Evolutionary conservation across 257 asterid species (phyloP), one percentile per base, ranked within the genome.

Genomic region (Pogostemon cablin): DNA sequence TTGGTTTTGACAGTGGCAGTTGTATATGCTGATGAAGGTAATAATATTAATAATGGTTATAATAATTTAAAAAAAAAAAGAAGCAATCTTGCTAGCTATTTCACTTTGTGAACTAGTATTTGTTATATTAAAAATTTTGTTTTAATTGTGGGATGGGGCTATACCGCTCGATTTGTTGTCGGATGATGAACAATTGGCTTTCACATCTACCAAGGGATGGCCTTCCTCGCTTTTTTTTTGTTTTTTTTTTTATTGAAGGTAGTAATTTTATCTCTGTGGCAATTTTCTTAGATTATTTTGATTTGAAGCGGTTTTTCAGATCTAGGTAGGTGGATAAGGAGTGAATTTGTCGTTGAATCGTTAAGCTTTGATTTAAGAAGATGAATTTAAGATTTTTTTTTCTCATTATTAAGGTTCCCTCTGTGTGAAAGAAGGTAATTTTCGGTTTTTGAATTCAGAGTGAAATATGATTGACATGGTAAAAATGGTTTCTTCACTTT

Each of bases 21-120:
- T 65, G 88, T 79, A 79, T 87, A 77, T 78, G 90, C 91, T 74
- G 95, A 83, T 84, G 96, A 91, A 86, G 96, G 95, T 88, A 77
- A 77, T 6, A 4, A 52, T 15, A 15, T 15, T 15, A 15, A 15
- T 15, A 15, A 15, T 15, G 17, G 37, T 8, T 8, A 15, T 15
- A 15, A 15, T 15, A 15, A 15, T 15, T 15, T 15, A 15, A 15
- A 15, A 20, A 0, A 12, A 50, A 50, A 48, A 41, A 4, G 3
- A 41, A 4, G 3, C 64, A 7, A 11, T 59, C 49, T 69, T 74
- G 49, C 37, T 65, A 38, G 42, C 38, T 65, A 17, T 6, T 65
- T 65, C 44, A 72, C 73, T 68, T 60, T 50, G 41, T 9, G 12
- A 15, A 7, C 9, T 59, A 10, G 17, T 15, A 17, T 68, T 11